phyloP scores from a whole-genome alignment of 2,329 filamentous ascomycete genomes.

The Colletotrichum destructivum region DNA sequence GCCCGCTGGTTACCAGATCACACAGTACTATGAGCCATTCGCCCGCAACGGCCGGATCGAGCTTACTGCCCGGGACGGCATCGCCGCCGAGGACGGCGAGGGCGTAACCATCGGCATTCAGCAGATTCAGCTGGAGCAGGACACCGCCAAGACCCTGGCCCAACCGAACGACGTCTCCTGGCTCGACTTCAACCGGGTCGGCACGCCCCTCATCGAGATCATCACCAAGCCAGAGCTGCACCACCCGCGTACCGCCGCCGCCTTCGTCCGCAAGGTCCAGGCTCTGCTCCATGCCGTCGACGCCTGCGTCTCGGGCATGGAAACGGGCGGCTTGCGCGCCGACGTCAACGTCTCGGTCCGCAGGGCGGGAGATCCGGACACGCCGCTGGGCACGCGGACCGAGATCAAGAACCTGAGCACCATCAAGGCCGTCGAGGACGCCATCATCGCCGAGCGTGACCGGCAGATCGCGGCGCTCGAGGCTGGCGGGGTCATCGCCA shows the following conservation, averaged over 20 bases:
- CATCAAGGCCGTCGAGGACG: constrained; percentile 95
- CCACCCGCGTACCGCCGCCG: constrained; percentile 87
- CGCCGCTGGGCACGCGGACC: constrained; percentile 82
- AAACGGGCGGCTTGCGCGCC: constrained; percentile 88
- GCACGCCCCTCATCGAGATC: constrained; percentile 92
- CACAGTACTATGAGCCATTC: constrained; percentile 88
- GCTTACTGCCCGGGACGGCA: constrained; percentile 82
- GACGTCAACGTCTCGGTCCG: constrained; percentile 96
- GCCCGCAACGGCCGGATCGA: constrained; percentile 80
- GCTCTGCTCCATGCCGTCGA: constrained; percentile 83
- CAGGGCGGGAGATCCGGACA: constrained; percentile 61
- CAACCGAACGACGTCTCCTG: constrained; percentile 81
- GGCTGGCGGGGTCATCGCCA: constrained; percentile 79
- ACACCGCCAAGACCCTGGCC: constrained; percentile 93
- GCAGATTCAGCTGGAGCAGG: constrained; percentile 97
- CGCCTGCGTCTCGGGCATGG: constrained; percentile 93
- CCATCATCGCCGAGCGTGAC: constrained; percentile 91
- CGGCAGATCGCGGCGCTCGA: constrained; percentile 88
- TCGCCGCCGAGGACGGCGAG: constrained; percentile 80
- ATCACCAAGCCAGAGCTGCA: constrained; percentile 94
- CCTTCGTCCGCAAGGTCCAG: constrained; percentile 91
- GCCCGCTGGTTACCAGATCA: constrained; percentile 96
- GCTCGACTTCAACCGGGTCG: constrained; percentile 94
- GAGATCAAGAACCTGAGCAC: constrained; percentile 98
- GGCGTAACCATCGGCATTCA: constrained; percentile 85